Conservation (phyloP, 1,139 yeast species). For the Williopsis jadinii region DNA sequence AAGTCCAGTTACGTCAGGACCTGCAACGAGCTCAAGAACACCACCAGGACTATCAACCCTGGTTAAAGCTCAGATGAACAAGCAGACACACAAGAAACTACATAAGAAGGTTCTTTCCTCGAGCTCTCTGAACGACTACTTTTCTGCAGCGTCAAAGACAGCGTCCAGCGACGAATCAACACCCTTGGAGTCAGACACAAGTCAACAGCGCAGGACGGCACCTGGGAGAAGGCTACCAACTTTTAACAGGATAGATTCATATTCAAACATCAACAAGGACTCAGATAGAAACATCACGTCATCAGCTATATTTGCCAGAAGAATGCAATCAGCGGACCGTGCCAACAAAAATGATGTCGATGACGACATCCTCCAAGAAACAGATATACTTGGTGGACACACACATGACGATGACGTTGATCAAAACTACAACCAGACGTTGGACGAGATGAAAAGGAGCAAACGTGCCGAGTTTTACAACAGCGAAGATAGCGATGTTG, state of each 20-base stretch:
- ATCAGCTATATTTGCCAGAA: constrained; percentile 18
- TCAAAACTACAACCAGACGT: constrained; percentile 13
- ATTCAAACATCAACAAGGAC: background rate
- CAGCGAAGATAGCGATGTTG: constrained; percentile 17
- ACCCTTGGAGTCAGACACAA: too few species aligned
- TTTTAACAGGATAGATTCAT: constrained; percentile 11
- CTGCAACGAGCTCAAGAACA: background rate
- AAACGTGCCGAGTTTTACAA: constrained; percentile 14
- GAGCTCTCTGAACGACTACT: constrained; percentile 16
- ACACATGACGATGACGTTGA: constrained; percentile 12
- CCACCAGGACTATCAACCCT: constrained; percentile 4
- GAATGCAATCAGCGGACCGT: constrained; percentile 10
- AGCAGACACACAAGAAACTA: constrained; percentile 10
- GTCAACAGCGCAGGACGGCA: constrained; percentile 1
- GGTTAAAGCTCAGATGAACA: background rate
- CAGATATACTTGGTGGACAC: constrained; percentile 6
- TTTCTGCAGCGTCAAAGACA: constrained; percentile 2
- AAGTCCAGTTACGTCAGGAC: constrained; percentile 1
- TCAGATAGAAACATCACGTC: constrained; percentile 1
- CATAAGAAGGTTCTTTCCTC: constrained; percentile 21
- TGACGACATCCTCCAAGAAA: constrained; percentile 10
- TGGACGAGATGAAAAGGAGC: constrained; percentile 11
- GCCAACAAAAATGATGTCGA: constrained; percentile 1
- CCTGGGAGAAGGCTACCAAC: constrained; percentile 17
- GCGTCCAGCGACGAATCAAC: too few species aligned